Conservation (phyloP, 2,329 filamentous ascomycete species). For the Pseudogymnoascus sp. region DNA sequence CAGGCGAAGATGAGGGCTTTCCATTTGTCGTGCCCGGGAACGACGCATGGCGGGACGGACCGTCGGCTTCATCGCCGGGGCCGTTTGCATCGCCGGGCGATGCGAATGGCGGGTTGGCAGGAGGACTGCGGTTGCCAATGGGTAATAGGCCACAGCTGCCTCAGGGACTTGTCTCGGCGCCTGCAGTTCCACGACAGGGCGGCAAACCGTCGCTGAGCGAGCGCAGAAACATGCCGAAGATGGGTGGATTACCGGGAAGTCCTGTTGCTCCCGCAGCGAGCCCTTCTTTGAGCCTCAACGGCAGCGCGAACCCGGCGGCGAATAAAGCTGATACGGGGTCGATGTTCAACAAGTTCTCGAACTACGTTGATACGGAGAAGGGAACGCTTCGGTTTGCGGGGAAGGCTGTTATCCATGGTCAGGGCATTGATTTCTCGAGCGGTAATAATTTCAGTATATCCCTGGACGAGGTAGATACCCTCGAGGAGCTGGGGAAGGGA, state of each 20-base stretch:
- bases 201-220: constrained; percentile 56
- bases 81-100: constrained; percentile 1
- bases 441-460: constrained; percentile 90
- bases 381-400: constrained; percentile 90
- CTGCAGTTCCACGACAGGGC: constrained; percentile 37
- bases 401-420: constrained; percentile 81
- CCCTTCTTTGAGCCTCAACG: constrained; percentile 12
- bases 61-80: constrained; percentile 18
- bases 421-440: constrained; percentile 86
- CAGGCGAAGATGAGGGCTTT: constrained; percentile 65
- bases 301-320: constrained; percentile 16
- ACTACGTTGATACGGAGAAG: constrained; percentile 86
- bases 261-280: constrained; percentile 17
- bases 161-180: constrained; percentile 44
- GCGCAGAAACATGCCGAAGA: constrained; percentile 59
- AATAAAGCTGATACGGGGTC: constrained; percentile 30
- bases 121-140: constrained; percentile 36
- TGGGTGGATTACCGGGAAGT: constrained; percentile 30
- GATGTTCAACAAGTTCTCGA: constrained; percentile 61
- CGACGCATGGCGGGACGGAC: no score
- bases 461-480: constrained; percentile 85
- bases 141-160: constrained; percentile 39
- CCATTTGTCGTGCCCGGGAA: constrained; percentile 56
- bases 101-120: constrained; percentile 36
- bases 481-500: constrained; percentile 92